Evolutionary conservation across 352 stramenopile species (phyloP).

Genomic region (Phytophthora palmivora): DNA sequence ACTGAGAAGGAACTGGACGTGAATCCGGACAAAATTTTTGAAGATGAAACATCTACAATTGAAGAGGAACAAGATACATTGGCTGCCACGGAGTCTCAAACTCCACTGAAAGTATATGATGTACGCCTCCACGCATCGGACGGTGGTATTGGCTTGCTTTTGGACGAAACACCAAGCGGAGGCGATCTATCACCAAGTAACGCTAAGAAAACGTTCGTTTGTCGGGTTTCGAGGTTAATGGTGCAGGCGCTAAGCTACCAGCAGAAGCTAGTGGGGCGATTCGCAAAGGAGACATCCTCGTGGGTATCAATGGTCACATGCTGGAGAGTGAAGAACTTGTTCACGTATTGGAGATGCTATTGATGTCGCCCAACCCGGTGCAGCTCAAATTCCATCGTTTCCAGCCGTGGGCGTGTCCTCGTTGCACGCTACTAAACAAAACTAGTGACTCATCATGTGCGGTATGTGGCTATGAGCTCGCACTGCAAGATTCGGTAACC

Average conservation of each 20-base stretch:
- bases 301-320: constrained; percentile 65
- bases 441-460: constrained; percentile 42
- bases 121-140: constrained; percentile 70
- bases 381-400: constrained; percentile 69
- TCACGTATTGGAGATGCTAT: constrained; percentile 73
- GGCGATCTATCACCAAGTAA: background rate
- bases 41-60: constrained; percentile 39
- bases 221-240: constrained; percentile 71
- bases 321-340: constrained; percentile 54
- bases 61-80: constrained; percentile 13
- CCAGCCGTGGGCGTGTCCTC: constrained; percentile 69
- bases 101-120: constrained; percentile 53
- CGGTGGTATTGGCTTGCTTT: constrained; percentile 71
- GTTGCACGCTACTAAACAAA: constrained; percentile 81
- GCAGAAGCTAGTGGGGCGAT: constrained; percentile 79
- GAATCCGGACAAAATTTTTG: constrained; percentile 76
- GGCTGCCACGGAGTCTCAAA: constrained; percentile 13
- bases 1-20: constrained; percentile 50
- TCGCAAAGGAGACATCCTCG: constrained; percentile 56
- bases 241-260: constrained; percentile 64
- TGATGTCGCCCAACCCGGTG: constrained; percentile 75
- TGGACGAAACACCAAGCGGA: constrained; percentile 42
- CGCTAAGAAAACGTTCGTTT: constrained; percentile 48
- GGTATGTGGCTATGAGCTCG: constrained; percentile 53
- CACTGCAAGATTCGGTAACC: constrained; percentile 5